Percentiles rank a stretch among this genome's conserved stretches.
phyloP scores from a whole-genome alignment of 2,329 filamentous ascomycete genomes.

The Pochonia chlamydosporia region DNA sequence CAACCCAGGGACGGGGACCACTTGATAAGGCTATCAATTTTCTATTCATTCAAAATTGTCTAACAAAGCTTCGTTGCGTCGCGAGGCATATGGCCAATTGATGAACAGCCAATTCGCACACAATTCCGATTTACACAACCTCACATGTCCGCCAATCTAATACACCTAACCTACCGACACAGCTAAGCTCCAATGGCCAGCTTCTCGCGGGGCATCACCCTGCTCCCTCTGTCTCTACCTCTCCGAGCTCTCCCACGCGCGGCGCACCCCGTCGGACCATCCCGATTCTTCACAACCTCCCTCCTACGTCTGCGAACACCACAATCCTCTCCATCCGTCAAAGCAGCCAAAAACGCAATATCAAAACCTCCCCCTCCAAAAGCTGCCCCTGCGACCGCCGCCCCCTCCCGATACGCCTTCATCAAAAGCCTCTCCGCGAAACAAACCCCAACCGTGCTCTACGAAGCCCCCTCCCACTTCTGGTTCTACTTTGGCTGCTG shows the following conservation, averaged over 20 bases:
- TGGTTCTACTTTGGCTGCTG: slow-evolving; percentile 58
- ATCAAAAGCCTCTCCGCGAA: slow-evolving; percentile 51
- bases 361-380: slow-evolving; percentile 6
- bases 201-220: slow-evolving; percentile 22
- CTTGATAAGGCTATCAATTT: not conserved
- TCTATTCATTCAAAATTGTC: not conserved
- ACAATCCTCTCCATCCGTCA: slow-evolving; percentile 10
- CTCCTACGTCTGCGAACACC: slow-evolving; percentile 15
- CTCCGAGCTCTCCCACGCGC: slow-evolving; percentile 13
- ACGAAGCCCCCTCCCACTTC: slow-evolving; percentile 59
- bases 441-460: slow-evolving; percentile 52
- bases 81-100: not conserved
- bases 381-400: slow-evolving; percentile 12
- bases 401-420: slow-evolving; percentile 36
- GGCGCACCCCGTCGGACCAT: slow-evolving; percentile 12
- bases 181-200: slow-evolving; percentile 21
- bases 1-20: not conserved
- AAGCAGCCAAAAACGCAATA: slow-evolving; percentile 10
- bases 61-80: not conserved
- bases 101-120: not conserved
- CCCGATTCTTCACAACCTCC: slow-evolving; percentile 25
- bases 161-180: not conserved
- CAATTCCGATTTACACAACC: not conserved
- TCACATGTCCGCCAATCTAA: not conserved
- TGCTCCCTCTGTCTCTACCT: slow-evolving; percentile 20